Base-by-base conservation (phyloP, 1,284 basidiomycete species). In the Moesziomyces sp. region DNA sequence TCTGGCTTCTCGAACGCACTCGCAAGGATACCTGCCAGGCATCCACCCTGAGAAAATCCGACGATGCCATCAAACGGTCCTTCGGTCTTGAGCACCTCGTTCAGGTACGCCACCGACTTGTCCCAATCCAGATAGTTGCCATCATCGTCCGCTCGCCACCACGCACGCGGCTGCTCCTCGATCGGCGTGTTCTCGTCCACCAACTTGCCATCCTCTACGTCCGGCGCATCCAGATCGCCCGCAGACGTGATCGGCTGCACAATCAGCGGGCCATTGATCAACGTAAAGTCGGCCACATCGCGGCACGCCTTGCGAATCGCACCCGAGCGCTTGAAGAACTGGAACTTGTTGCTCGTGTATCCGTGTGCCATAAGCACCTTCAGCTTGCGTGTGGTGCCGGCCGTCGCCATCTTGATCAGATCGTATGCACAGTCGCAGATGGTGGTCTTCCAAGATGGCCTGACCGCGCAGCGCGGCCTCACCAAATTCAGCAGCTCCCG, bases 31-130 rank as follows among this genome's bases (percentile, higher is more conserved):
- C 65, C 77, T 0, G 82, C 71, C 2, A 83, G 58, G 48, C 76
- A 77, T 1, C 70, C 80, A 30, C 79, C 79, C 40, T 84, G 82
- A 30, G 73, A 77, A 52, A 83, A 84, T 28, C 82, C 82, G 6
- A 80, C 63, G 7, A 84, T 74, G 3, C 71, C 82, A 48, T 84
- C 81, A 61, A 83, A 82, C 5, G 82, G 82, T 13, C 81, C 81
- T 26, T 76, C 77, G 30, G 69, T 64, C 30, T 63, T 55, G 23
- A 69, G 64, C 13, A 79, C 48, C 11, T 71, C 61, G 51, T 74
- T 77, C 48, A 84, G 65, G 48, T 76, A 81, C 23, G 56, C 57
- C 18, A 79, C 69, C 51, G 79, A 70, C 46, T 71, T 65, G 38
- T 73, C 74, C 78, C 78, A 80, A 21, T 73, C 76, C 1, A 59